Base-by-base conservation (phyloP, 768 basidiomycete species). In the Pulveroboletus ravenelii region DNA sequence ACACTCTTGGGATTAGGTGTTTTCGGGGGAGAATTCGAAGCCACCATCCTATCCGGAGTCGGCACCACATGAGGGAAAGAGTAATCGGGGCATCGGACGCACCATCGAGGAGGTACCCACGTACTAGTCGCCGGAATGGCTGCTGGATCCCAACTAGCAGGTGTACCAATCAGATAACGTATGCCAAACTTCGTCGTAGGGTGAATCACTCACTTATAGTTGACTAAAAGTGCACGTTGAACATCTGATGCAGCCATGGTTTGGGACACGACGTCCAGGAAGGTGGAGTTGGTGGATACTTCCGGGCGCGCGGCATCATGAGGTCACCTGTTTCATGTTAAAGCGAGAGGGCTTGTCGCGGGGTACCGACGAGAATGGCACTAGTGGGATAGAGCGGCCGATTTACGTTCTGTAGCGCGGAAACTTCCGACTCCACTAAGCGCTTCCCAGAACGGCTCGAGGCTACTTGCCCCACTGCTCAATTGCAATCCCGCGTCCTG, bases 41-140 rank as follows among this genome's bases (percentile, higher is more conserved):
- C 54, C 50, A 55, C 37, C 56, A 65, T 65, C 64, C 63, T 66
- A 31, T 15, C 9, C 18, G 2, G 0, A 6, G 23, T 55, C 23
- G 41, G 6, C 3, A 20, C 35, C 3, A 30, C 3, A 6, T 10
- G 30, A 45, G 1, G 7, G 6, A 12, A 29, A 7, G 5, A 1
- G 20, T 15, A 0, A 8, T 2, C 6, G 5, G 5, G 4, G 9
- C 2, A 34, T 37, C 5, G 6, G 17, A 55, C 53, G 8, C 13
- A 59, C 63, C 63, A 65, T n/a, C 47, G 54, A 32, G 63, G 63
- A 8, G 63, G 64, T 4, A 59, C 48, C 63, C 63, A 64, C 43
- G 56, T 64, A 10, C 64, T 65, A 14, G 7, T 46, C 23, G 53
- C 51, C 40, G 64, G 63, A 27, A 62, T 50, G 12, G 45, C 54